Base-by-base conservation (phyloP, 176 grass and related monocot genomes). In the Hyparrhenia diplandra region DNA sequence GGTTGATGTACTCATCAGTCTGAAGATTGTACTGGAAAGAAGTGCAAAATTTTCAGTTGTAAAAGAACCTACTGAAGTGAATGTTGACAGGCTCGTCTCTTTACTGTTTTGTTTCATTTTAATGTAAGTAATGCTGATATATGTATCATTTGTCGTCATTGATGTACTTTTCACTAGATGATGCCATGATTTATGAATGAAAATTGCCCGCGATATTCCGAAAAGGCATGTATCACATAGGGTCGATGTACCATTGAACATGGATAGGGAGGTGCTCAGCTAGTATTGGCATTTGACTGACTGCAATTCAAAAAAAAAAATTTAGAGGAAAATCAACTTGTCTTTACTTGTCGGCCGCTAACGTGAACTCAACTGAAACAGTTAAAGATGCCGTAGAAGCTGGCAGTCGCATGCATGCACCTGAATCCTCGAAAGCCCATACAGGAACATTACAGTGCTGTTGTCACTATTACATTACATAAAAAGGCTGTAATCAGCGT, bases 1-100 rank as follows among this genome's bases (percentile, higher is more conserved):
- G 74, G 60, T 85, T 74, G 46, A 74, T 86, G 78, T 86, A 86
- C 13, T 37, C 58, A 14, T 73, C 30, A 34, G 63, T 49, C 42
- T 82, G 67, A 85, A 76, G 41, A 52, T 63, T 25, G 73, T 31
- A 13, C 31, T 82, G 40, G 39, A 68, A 83, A 60, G 43, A 73
- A 32, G 61, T 37, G 16, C 3, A 68, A 62, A 62, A 24, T 4
- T n/a, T 46, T 70, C 25, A 12, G 41, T 63, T 78, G 68, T 13
- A 74, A 86, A 89, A 74, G 67, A 86, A 71, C 11, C 45, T 62
- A 62, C 12, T 29, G 55, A 58, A 58, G 9, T 11, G 54, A 59
- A 25, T 59, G 23, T 59, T 59, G 55, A 59, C 55, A 59, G 55
- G 55, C 9, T 57, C 10, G 55, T 12, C 23, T 12, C 55, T 59